Evolutionary conservation across 2,329 filamentous ascomycete species (phyloP).

Genomic region (Monosporascus sp.): DNA sequence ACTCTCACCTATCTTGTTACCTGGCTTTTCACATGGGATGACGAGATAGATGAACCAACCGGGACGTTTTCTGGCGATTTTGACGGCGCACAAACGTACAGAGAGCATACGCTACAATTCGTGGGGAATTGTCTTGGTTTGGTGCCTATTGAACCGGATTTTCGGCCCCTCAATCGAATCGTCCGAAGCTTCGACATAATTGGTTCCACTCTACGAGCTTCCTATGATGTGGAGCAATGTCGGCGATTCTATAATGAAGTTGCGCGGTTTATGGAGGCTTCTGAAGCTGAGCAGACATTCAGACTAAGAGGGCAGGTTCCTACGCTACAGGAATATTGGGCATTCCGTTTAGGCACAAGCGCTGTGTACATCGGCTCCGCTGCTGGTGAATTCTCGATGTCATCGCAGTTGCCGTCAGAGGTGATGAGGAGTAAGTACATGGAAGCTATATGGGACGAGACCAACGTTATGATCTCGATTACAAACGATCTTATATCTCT

Average conservation of each 20-base stretch:
- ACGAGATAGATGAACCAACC: constrained; percentile 17
- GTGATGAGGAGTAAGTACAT: constrained; percentile 9
- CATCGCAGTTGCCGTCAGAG: constrained; percentile 3
- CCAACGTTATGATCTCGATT: constrained; percentile 16
- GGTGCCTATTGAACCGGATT: neutral
- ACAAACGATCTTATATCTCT: constrained; percentile 19
- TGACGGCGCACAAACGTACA: constrained; percentile 10
- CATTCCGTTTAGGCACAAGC: constrained; percentile 17
- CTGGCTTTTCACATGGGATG: constrained; percentile 23
- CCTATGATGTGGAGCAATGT: constrained; percentile 10
- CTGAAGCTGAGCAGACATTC: constrained; percentile 14
- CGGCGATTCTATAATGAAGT: constrained; percentile 15
- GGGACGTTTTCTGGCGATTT: constrained; percentile 12
- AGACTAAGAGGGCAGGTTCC: constrained; percentile 10
- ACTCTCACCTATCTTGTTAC: constrained; percentile 15
- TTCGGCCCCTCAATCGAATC: constrained; percentile 5
- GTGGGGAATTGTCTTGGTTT: constrained; percentile 4
- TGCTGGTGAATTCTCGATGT: constrained; percentile 12
- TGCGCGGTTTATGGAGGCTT: constrained; percentile 11
- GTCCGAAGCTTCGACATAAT: constrained; percentile 16
- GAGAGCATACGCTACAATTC: constrained; percentile 10
- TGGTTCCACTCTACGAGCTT: constrained; percentile 9
- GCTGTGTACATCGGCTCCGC: constrained; percentile 14
- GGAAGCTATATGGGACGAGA: constrained; percentile 15
- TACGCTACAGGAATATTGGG: constrained; percentile 17